Base-by-base conservation (phyloP, 1,284 basidiomycete species). In the Papiliotrema laurentii region DNA sequence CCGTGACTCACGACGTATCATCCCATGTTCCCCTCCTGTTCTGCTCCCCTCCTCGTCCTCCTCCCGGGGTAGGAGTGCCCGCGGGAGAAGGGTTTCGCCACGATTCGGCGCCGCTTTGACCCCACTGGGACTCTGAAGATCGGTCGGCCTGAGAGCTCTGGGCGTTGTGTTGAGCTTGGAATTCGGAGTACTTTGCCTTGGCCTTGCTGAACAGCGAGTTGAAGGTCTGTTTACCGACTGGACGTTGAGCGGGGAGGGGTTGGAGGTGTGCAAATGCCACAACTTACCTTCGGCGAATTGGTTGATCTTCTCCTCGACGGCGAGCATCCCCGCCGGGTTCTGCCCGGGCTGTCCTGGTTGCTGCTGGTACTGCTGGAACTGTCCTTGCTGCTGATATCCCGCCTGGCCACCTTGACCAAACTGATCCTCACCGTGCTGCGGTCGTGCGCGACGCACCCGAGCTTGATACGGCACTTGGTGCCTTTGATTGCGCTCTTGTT, bases 211-310 rank as follows among this genome's bases (percentile, higher is more conserved):
- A 54, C 22, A 72, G 47, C n/a, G 66, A 60, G 47, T 54, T 63
- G 58, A 71, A 68, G 4, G 70, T 72, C 48, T 68, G 64, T 47
- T 66, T 66, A 21, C 67, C 68, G 38, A 51, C 70, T 70, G 45
- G 2, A 16, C 14, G 28, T 28, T 36, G n/a, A n/a, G n/a, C n/a
- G n/a, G n/a, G n/a, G n/a, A n/a, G n/a, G n/a, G n/a, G n/a, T n/a
- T n/a, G n/a, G n/a, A n/a, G 42, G 33, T 27, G 4, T 24, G 7
- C 5, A 37, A n/a, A 16, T 34, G 16, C 2, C 13, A n/a, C 18
- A 16, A 61, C 67, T 39, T 46, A 69, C 69, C 60, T 51, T 72
- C 69, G 1, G 69, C 71, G 47, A 65, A 63, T 42, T 62, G 56
- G 35, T 62, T 61, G 1, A 72, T 55, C 53, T 64, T 68, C 43